Base-by-base conservation (phyloP, 768 basidiomycete species). In the Psilocybe subaeruginosa region DNA sequence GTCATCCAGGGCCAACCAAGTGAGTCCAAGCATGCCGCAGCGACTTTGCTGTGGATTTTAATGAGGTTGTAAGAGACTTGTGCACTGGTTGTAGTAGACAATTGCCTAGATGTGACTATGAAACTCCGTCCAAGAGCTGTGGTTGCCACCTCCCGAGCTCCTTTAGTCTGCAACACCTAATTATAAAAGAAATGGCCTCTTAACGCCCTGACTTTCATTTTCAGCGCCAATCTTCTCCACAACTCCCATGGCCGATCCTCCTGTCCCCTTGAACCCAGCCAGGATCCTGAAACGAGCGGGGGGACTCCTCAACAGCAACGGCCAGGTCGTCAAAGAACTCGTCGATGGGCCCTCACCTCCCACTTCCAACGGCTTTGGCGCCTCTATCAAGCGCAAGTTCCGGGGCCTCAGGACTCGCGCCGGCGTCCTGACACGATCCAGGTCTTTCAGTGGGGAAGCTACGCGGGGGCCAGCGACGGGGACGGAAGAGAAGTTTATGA, bases 261-360 rank as follows among this genome's bases (percentile, higher is more conserved):
- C 58, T 41, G 35, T 14, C 39, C 51, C 55, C 6, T 41, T 31
- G n/a, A 48, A 30, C n/a, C 48, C 64, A 16, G 52, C 23, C 6
- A 55, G 59, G 41, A 48, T 71, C 31, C 66, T 82, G 3, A 75
- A 70, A 52, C 73, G 81, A n/a, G 80, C 80, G 1, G 72, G 72
- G 11, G 74, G 70, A 55, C 61, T 82, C 49, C 60, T 74, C 39
- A 70, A 71, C n/a, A 72, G 69, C 62, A 72, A 72, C 19, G 68
- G 70, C 41, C 70, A 73, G 30, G 63, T 66, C 3, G 58, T 64
- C 60, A 69, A 67, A 46, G 72, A 69, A 58, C 63, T 68, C 27
- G 62, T 59, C 48, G 64, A 65, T 41, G 55, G 43, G 2, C 53
- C 61, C n/a, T 52, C 62, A 12, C 12, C 41, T n/a, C 50, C 46